phyloP scores from a whole-genome alignment of 768 basidiomycete species.

The Amanita molliuscula region DNA sequence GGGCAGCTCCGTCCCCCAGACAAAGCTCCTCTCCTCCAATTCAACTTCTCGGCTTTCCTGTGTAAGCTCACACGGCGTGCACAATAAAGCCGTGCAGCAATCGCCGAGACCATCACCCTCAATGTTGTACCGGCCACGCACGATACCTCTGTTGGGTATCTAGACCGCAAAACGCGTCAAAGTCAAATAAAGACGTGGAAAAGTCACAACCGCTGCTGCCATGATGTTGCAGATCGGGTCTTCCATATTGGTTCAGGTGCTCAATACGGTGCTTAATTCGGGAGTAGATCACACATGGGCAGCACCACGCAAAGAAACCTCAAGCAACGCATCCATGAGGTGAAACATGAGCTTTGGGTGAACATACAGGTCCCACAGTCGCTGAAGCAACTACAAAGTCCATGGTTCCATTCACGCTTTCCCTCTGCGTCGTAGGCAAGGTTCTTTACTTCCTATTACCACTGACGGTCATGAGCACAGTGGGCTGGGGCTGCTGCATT shows the following conservation, averaged over 20 bases:
- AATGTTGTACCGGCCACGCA: slow-evolving; percentile 36
- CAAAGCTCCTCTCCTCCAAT: slow-evolving; percentile 24
- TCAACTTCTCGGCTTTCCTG: slow-evolving; percentile 39
- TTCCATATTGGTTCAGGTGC: slow-evolving; percentile 15
- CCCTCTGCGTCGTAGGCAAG: no score
- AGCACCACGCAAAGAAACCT: slow-evolving; percentile 28
- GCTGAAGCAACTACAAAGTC: no score
- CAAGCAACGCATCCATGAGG: not conserved
- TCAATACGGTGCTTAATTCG: slow-evolving; percentile 19
- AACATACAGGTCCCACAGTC: no score
- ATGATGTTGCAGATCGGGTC: slow-evolving; percentile 26
- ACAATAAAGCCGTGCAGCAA: slow-evolving; percentile 29
- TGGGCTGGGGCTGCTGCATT: no score
- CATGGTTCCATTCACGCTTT: no score
- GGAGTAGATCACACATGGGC: slow-evolving; percentile 31
- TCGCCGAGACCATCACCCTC: slow-evolving; percentile 32
- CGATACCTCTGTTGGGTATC: slow-evolving; percentile 23
- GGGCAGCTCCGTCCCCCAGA: no score
- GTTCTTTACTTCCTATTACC: no score
- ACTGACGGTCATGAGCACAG: no score
- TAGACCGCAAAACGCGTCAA: slow-evolving; percentile 7
- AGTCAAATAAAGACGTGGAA: not conserved
- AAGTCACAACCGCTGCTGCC: slow-evolving; percentile 18
- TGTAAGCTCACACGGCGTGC: slow-evolving; percentile 35
- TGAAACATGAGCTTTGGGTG: no score